Conservation (phyloP, 2,329 filamentous ascomycete species). For the Xylariaceae sp. region DNA sequence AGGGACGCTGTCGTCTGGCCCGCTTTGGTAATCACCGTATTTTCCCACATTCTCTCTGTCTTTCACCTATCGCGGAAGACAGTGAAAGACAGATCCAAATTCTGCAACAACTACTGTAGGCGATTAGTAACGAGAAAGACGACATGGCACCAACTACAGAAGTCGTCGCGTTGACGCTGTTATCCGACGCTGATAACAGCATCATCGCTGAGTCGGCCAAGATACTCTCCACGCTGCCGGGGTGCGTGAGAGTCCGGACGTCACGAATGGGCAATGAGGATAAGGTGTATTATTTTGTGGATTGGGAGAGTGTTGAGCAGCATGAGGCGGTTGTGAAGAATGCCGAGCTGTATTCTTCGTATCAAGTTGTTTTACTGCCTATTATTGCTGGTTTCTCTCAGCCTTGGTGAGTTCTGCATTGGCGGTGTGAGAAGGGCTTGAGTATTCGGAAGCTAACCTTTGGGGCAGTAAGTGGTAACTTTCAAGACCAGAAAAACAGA, state of each 20-base stretch:
- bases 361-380: slow-evolving; percentile 8
- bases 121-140: too few species aligned
- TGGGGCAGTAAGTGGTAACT: too few species aligned
- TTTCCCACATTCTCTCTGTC: too few species aligned
- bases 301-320: slow-evolving; percentile 21
- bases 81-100: too few species aligned
- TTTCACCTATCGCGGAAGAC: neutral
- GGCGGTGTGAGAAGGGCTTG: too few species aligned
- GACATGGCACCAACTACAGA: slow-evolving; percentile 29
- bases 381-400: neutral
- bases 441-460: too few species aligned
- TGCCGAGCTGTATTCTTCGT: slow-evolving; percentile 13
- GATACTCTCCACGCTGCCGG: slow-evolving; percentile 17
- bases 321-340: slow-evolving; percentile 21
- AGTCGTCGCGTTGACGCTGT: slow-evolving; percentile 18
- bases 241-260: slow-evolving; percentile 20
- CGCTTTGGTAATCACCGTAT: too few species aligned
- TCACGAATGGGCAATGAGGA: slow-evolving; percentile 15
- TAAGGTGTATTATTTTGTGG: slow-evolving; percentile 20
- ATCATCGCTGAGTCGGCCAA: slow-evolving; percentile 11
- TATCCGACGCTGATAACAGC: slow-evolving; percentile 9
- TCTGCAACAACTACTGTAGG: too few species aligned
- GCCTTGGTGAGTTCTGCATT: slow-evolving; percentile 2
- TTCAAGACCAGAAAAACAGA: too few species aligned
- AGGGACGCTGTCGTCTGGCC: too few species aligned